A percentile compares a stretch with the other conserved stretches of the same genome.
phyloP scores from a whole-genome alignment of 2,329 filamentous ascomycete species.

The Penicillium italicum region DNA sequence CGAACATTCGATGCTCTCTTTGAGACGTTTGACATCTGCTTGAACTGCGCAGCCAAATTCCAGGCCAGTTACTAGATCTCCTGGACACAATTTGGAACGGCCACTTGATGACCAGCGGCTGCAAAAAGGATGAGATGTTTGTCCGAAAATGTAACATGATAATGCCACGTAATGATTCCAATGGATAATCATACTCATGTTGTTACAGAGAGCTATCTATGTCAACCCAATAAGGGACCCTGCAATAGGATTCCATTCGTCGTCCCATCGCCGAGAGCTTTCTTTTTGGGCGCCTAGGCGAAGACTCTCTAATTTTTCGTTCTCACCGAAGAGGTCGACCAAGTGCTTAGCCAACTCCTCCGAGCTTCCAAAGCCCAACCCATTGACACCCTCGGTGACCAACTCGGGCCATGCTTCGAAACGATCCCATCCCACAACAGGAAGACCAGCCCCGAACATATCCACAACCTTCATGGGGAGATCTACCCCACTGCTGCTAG shows the following conservation, averaged over 20 bases:
- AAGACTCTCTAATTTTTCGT: constrained; percentile 56
- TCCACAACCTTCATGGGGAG: constrained; percentile 99
- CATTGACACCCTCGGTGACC: constrained; percentile 83
- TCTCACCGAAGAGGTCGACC: constrained; percentile 59
- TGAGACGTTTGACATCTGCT: constrained; percentile 35
- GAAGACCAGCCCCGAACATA: constrained; percentile 94
- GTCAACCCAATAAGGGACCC: constrained; percentile 62
- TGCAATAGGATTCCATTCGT: constrained; percentile 85
- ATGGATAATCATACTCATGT: not conserved
- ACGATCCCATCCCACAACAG: constrained; percentile 78
- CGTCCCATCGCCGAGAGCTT: constrained; percentile 76
- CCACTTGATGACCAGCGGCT: not conserved
- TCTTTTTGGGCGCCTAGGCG: constrained; percentile 70
- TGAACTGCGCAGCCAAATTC: constrained; percentile 38
- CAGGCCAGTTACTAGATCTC: constrained; percentile 15
- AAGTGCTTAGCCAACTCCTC: constrained; percentile 63
- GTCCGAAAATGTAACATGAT: not conserved
- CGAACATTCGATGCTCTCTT: constrained; percentile 24
- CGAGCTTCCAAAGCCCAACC: constrained; percentile 74
- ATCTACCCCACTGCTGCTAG: constrained; percentile 89
- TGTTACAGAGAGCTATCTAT: not conserved
- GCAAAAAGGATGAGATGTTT: not conserved
- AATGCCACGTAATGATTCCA: not conserved
- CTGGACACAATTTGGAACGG: not conserved
- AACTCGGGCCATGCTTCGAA: constrained; percentile 90